These are phyloP conservation scores for Orbilia blumenaviensis DNA, from an alignment of 2,329 filamentous ascomycete genomes.

Conservation along the genomic window DNA sequence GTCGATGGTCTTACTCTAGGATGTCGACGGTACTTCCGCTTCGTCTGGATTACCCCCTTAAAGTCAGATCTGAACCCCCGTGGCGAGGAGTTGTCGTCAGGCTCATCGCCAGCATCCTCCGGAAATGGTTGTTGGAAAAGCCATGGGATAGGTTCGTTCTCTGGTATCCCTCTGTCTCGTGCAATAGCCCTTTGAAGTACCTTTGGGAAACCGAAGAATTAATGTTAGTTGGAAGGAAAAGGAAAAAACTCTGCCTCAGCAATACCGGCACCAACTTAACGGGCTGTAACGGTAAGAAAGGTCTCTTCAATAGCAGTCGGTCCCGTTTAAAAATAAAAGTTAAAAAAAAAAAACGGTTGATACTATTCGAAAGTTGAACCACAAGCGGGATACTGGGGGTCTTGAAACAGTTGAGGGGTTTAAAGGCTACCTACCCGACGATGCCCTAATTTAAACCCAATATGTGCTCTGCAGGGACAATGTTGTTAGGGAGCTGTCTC, in stretches of 20 bases:
- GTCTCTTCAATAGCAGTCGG: not conserved
- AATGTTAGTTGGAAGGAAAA: conserved; percentile 13
- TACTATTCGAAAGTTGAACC: conserved; percentile 31
- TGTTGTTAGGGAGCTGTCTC: conserved; percentile 30
- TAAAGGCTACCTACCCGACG: conserved; percentile 71
- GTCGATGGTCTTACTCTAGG: conserved; percentile 71
- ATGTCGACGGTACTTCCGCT: conserved; percentile 80
- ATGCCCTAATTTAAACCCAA: conserved; percentile 82
- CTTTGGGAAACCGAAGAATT: conserved; percentile 61
- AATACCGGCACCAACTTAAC: not conserved
- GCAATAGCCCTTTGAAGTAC: conserved; percentile 86
- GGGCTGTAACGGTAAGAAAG: not conserved
- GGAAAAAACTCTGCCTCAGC: not conserved
- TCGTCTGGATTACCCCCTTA: conserved; percentile 66
- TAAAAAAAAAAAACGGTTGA: conserved; percentile 21
- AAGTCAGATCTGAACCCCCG: conserved; percentile 64
- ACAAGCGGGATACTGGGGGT: conserved; percentile 35
- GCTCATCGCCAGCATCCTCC: conserved; percentile 66
- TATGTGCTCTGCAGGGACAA: conserved; percentile 61
- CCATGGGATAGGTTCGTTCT: conserved; percentile 61
- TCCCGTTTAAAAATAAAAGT: not conserved
- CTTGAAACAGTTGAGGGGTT: conserved; percentile 24
- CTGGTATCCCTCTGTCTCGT: conserved; percentile 72
- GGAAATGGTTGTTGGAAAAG: conserved; percentile 59
- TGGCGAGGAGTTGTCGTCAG: conserved; percentile 66